These are phyloP conservation scores for Gaeumannomyces tritici DNA, from an alignment of 2,329 filamentous ascomycete species.

Conservation along the genomic window DNA sequence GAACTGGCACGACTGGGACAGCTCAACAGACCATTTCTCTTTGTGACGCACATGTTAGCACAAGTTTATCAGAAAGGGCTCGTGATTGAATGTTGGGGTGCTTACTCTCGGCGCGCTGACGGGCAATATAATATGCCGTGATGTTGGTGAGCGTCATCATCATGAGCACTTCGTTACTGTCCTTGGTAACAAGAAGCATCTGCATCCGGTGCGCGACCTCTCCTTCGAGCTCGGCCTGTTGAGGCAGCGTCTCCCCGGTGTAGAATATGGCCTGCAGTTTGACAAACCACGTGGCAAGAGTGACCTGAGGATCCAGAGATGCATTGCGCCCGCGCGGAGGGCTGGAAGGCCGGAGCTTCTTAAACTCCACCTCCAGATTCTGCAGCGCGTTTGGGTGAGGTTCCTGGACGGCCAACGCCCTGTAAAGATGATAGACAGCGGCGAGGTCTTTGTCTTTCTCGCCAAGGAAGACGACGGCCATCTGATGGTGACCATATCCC, in stretches of 20 bases:
- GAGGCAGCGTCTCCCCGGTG: slow-evolving; percentile 62
- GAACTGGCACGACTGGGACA: slow-evolving; percentile 47
- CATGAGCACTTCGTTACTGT: slow-evolving; percentile 55
- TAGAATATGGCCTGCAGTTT: slow-evolving; percentile 79
- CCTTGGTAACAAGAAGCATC: slow-evolving; percentile 60
- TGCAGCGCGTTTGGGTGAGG: slow-evolving; percentile 65
- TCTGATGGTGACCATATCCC: slow-evolving; percentile 80
- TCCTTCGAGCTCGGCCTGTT: slow-evolving; percentile 72
- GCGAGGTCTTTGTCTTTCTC: slow-evolving; percentile 66
- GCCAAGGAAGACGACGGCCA: slow-evolving; percentile 74
- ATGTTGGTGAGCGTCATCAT: slow-evolving; percentile 84
- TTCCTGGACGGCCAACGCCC: slow-evolving; percentile 63
- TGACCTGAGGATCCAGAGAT: slow-evolving; percentile 46
- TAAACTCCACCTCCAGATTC: slow-evolving; percentile 76
- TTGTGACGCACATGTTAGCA: neutral
- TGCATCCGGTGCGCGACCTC: slow-evolving; percentile 75
- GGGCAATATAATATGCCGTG: slow-evolving; percentile 67
- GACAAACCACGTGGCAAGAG: slow-evolving; percentile 72
- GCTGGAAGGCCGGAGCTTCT: slow-evolving; percentile 30
- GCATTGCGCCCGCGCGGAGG: slow-evolving; percentile 14
- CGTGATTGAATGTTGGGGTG: neutral
- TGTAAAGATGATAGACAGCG: slow-evolving; percentile 82
- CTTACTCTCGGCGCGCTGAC: slow-evolving; percentile 19
- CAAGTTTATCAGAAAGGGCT: neutral
- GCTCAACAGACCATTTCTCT: slow-evolving; percentile 36